Base-by-base conservation (phyloP, 148 eudicot genomes). In the Polygonum maritimum region DNA sequence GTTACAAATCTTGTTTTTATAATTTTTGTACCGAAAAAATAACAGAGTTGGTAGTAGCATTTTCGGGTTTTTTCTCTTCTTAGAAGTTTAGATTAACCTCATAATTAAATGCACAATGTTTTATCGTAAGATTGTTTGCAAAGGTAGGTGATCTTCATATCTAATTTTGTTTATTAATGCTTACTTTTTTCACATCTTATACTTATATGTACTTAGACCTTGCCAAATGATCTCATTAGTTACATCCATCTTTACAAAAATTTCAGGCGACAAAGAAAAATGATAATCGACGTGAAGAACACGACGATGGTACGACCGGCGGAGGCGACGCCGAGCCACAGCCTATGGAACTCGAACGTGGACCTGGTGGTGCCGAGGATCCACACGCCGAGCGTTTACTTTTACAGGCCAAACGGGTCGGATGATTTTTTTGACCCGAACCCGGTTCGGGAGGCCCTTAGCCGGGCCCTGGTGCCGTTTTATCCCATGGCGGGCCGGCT, bases 401-500 rank as follows among this genome's bases (percentile, higher is more conserved):
- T 78, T 44, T 78, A 78, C 36, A 52, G 75, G 40, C 67, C 79
- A 5, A 78, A 38, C 44, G 71, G 71, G 1, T 22, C 19, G 3
- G 4, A 63, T 5, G 65, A 21, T 19, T 71, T 77, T 44, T 81
- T 84, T 19, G 73, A 84, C 35, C 7, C 78, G 3, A 15, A 72
- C 4, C 41, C 73, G 21, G 5, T 84, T 22, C 79, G 54, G 62
- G 67, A 57, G 19, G 48, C 79, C 8, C 81, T 84, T 2, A 69
- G 86, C 73, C 40, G 71, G 52, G 76, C 62, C 22, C 48, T 84
- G 44, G 83, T 84, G 39, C 78, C 81, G 11, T 84, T 81, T 48
- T 84, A 84, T 18, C 86, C 86, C 0, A 45, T 81, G 55, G 86
- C 83, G 0, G 86, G 81, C 3, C 65, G 86, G 33, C 48, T 83